These are phyloP conservation scores for Fusarium continuum DNA, from an alignment of 2,329 filamentous ascomycete genomes.

Conservation along the genomic window DNA sequence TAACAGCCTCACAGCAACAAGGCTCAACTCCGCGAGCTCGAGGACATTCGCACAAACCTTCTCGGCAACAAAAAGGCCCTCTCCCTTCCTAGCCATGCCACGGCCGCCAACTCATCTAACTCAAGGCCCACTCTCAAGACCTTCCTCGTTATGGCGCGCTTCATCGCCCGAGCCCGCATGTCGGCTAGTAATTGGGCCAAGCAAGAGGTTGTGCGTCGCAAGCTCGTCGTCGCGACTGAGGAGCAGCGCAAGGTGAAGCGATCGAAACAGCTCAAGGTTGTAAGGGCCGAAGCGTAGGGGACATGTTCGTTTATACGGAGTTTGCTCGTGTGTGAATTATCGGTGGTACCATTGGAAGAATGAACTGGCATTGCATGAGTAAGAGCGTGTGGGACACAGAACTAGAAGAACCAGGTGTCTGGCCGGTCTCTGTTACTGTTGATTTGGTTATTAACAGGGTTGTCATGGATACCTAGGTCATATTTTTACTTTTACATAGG, in stretches of 20 bases:
- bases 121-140: constrained; percentile 51
- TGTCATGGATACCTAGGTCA: constrained; percentile 30
- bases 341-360: not conserved
- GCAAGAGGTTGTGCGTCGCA: constrained; percentile 60
- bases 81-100: constrained; percentile 42
- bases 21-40: constrained; percentile 85
- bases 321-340: not conserved
- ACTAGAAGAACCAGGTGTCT: not conserved
- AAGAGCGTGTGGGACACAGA: not conserved
- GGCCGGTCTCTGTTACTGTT: constrained; percentile 1
- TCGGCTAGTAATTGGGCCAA: constrained; percentile 59
- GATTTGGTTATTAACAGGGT: constrained; percentile 24
- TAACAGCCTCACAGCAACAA: constrained; percentile 74
- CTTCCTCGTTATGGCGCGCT: constrained; percentile 59
- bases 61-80: constrained; percentile 52
- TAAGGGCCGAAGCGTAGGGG: constrained; percentile 48
- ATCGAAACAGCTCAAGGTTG: constrained; percentile 53
- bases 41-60: constrained; percentile 71
- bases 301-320: not conserved
- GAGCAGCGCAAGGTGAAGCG: constrained; percentile 57
- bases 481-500: not conserved
- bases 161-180: constrained; percentile 61
- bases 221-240: constrained; percentile 60
- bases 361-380: constrained; percentile 19
- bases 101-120: constrained; percentile 12